Base-by-base conservation (phyloP, 139 green algal genomes). In the Chlorella sp. region DNA sequence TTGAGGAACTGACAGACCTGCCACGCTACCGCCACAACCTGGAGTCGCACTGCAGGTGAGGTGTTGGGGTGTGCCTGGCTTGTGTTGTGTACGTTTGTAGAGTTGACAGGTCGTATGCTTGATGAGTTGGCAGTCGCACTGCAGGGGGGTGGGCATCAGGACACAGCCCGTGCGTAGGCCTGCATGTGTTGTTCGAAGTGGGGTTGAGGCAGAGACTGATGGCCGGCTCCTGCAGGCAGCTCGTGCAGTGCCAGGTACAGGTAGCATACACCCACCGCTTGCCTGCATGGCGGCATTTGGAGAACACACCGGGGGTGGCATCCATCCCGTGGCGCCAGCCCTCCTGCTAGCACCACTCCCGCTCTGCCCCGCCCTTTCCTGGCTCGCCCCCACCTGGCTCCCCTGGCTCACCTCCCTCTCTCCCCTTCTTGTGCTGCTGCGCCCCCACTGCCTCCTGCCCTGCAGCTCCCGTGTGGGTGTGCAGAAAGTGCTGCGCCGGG, bases 21-120 rank as follows among this genome's bases (percentile, higher is more conserved):
- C 87, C 78, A 16, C 78, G 53, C 61, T 90, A 90, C 78, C 76
- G 78, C 21, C 75, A 57, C 4, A 86, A 86, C 78, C 61, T 86
- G 28, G 87, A 86, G 78, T 85, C 75, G 26, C 87, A 90, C 37
- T 68, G 57, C 78, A 36, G 18, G 87, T 86, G 86, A 61, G 34
- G 12, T 40, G 73, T n/a, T 40, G 28, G 26, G 26, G 2, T 37
- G 12, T 28, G 28, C 24, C 12, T 19, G 4, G 26, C 69, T 77
- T 2, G 69, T 3, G 69, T 9, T 14, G 64, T 73, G 64, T 73
- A n/a, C 3, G 21, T 3, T 26, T 30, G 21, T n/a, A n/a, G n/a
- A n/a, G n/a, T n/a, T n/a, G n/a, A n/a, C n/a, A n/a, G n/a, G n/a
- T n/a, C n/a, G n/a, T n/a, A n/a, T n/a, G n/a, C n/a, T n/a, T n/a